phyloP scores from a whole-genome alignment of 202 grass and related monocot genomes.

The Cymbopogon flexuosus region DNA sequence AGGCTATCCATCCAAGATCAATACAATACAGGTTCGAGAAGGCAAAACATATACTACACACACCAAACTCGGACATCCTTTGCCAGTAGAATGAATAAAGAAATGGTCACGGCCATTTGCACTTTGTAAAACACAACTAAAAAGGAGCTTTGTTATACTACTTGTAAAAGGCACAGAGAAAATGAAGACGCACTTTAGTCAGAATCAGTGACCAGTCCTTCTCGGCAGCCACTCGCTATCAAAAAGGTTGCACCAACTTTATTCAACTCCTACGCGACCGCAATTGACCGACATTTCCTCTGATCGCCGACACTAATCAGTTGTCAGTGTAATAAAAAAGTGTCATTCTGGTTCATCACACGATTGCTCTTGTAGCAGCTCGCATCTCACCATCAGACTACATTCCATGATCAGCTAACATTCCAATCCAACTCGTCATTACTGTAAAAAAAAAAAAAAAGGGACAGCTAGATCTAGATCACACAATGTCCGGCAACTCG shows the following conservation, averaged over 20 bases:
- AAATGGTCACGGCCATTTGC: background rate
- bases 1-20: background rate
- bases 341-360: background rate
- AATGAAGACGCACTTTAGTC: background rate
- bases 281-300: constrained; percentile 15
- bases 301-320: constrained; percentile 20
- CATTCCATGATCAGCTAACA: background rate
- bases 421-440: background rate
- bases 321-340: background rate
- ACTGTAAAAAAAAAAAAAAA: background rate
- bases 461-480: background rate
- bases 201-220: constrained; percentile 28
- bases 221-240: constrained; percentile 1
- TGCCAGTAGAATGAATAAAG: background rate
- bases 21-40: background rate
- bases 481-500: background rate
- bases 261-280: constrained; percentile 36
- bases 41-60: background rate
- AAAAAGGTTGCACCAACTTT: constrained; percentile 35
- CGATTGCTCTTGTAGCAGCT: background rate
- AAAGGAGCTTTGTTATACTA: background rate
- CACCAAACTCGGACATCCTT: background rate
- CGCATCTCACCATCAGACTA: background rate
- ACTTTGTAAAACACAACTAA: background rate
- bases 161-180: background rate